Percentiles rank a stretch among this genome's conserved stretches.
These are phyloP conservation scores for Aphelidium insulamus DNA, from an alignment of 371 early-diverging fungal genomes.

Conservation along the genomic window DNA sequence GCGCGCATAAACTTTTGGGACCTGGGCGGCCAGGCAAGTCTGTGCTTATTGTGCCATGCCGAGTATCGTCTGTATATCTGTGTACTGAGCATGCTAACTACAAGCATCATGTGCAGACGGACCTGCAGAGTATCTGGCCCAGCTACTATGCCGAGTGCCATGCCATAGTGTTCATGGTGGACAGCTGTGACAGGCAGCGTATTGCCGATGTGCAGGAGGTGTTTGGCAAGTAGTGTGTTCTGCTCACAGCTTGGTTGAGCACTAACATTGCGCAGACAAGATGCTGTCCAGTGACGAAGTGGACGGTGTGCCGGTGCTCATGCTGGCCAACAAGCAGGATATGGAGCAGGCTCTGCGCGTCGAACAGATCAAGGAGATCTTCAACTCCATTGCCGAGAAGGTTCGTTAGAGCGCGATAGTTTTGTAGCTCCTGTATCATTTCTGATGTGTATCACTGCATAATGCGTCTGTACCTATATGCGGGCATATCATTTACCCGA, in stretches of 20 bases:
- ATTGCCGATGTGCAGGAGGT: slow-evolving; percentile 54
- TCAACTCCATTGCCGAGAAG: slow-evolving; percentile 63
- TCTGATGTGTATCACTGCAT: not conserved
- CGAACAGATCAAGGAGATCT: slow-evolving; percentile 72
- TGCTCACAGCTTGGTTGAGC: not conserved
- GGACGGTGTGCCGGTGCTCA: slow-evolving; percentile 72
- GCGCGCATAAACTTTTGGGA: slow-evolving; percentile 74
- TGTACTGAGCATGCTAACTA: no score
- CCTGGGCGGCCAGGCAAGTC: slow-evolving; percentile 85
- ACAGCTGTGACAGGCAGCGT: slow-evolving; percentile 52
- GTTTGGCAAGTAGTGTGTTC: slow-evolving; percentile 34
- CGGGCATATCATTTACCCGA: not conserved
- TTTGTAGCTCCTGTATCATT: slow-evolving; percentile 2
- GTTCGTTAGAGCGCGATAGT: slow-evolving; percentile 32
- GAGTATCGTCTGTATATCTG: no score
- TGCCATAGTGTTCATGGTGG: slow-evolving; percentile 78
- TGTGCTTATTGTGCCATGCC: no score
- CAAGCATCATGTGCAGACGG: no score
- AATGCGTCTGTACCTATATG: not conserved
- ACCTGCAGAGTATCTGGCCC: slow-evolving; percentile 73
- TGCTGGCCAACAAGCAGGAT: slow-evolving; percentile 90
- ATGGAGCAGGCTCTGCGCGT: slow-evolving; percentile 37
- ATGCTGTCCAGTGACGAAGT: slow-evolving; percentile 47
- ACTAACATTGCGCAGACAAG: slow-evolving; percentile 15
- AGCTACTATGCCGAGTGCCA: slow-evolving; percentile 86